A percentile compares a stretch with the other conserved stretches of the same genome.
Conservation (phyloP, 2,329 filamentous ascomycete genomes). For the Penicillium sp. region DNA sequence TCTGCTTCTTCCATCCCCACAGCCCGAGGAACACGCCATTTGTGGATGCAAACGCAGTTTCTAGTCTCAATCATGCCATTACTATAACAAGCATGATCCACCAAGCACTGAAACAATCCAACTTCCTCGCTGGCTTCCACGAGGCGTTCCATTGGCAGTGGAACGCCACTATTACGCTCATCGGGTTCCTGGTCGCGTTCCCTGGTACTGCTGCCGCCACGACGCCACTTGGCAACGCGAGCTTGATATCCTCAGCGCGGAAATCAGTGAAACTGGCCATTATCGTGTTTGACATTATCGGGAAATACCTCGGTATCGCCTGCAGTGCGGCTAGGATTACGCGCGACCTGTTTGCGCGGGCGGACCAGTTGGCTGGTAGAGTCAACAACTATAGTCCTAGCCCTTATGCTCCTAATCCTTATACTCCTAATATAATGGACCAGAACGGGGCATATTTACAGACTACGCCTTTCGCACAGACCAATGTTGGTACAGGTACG, state of each 20-base stretch:
- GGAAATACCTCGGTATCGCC: constrained; percentile 7
- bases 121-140: constrained; percentile 2
- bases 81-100: constrained; percentile 12
- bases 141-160: constrained; percentile 14
- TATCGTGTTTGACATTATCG: constrained; percentile 10
- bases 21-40: not conserved
- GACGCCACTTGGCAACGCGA: not conserved
- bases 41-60: not conserved
- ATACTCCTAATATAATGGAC: too few relatives aligned
- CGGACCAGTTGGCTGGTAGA: not conserved
- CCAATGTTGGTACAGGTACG: not conserved
- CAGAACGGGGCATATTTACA: not conserved
- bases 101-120: constrained; percentile 4
- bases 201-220: not conserved
- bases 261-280: constrained; percentile 3
- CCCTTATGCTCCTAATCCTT: too few relatives aligned
- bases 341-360: constrained; percentile 1
- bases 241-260: not conserved
- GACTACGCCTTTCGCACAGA: not conserved
- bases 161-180: constrained; percentile 11
- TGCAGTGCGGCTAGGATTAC: constrained; percentile 10
- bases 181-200: constrained; percentile 5
- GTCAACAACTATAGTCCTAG: too few relatives aligned
- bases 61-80: constrained; percentile 9
- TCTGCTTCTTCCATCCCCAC: constrained; percentile 3